Evolutionary conservation across 208 protist genomes (phyloP).

Genomic region (Wallacemonas sp.): DNA sequence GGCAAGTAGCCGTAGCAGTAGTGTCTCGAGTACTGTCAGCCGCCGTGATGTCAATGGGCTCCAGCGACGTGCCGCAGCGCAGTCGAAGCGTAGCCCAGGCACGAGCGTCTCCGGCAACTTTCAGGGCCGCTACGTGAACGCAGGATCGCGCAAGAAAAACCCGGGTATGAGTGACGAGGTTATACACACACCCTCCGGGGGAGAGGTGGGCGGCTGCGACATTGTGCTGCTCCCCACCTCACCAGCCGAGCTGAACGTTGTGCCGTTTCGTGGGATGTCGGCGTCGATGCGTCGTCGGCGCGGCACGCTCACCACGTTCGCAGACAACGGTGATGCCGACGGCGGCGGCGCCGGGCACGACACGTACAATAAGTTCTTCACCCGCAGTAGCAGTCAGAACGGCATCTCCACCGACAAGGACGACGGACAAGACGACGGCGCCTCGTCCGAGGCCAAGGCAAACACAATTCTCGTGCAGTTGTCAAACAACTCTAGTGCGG

Average conservation of each 20-base stretch:
- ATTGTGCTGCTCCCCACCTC: not conserved
- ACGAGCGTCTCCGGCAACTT: conserved; percentile 5
- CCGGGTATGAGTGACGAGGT: not conserved
- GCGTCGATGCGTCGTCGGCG: not conserved
- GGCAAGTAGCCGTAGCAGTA: conserved; percentile 3
- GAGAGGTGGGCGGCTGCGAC: not conserved
- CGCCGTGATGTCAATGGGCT: conserved; percentile 1
- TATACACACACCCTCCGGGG: not conserved
- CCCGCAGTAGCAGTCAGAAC: not conserved
- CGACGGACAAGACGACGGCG: not conserved
- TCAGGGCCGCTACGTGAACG: conserved; percentile 6
- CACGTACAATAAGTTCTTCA: not conserved
- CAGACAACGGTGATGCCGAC: not conserved
- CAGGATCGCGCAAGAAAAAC: not conserved
- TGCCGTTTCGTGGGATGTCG: not conserved
- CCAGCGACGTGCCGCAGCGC: not conserved
- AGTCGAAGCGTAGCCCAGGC: not conserved
- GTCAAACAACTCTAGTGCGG: not conserved
- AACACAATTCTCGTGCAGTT: conserved; percentile 6
- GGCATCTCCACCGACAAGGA: not conserved
- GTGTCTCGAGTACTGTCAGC: conserved; percentile 1
- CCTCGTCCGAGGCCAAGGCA: not conserved
- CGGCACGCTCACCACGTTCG: not conserved
- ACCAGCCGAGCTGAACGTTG: not conserved
- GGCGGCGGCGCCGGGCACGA: not conserved